Evolutionary conservation across 1,284 basidiomycete species (phyloP), one percentile per base, ranked within the genome.

Genomic region (Sporisorium scitamineum): DNA sequence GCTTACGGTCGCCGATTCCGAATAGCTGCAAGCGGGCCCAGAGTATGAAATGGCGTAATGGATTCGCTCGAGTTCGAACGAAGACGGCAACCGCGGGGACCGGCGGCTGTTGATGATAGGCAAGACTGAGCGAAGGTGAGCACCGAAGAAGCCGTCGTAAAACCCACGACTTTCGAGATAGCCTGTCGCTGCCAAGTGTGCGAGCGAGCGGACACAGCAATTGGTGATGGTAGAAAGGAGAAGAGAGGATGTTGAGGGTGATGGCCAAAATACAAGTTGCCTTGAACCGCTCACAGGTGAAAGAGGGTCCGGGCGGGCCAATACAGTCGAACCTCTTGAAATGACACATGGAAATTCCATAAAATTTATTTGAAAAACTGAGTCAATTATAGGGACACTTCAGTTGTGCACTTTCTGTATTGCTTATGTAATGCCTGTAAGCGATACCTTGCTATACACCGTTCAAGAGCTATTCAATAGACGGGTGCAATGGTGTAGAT

Each of bases 111-210:
- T 2, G 24, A 22, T 20, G 34, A 11, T 4, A n/a, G 20, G 11
- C 2, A 27, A 18, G 29, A 42, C 39, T 26, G 39, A 22, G 47
- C n/a, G 29, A 24, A 18, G 16, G 20, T 45, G 39, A 39, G 24
- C 48, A 41, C 37, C 48, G 16, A 48, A 42, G 16, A 10, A 31
- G 50, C 51, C 51, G 41, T 42, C 58, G 60, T 48, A 41, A 42
- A 48, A 29, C 1, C 29, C 37, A 44, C 24, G 58, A 54, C 50
- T 42, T 29, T 52, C 24, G 47, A n/a, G 37, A 26, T 42, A 13
- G 59, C 62, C 39, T 65, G 58, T 65, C 62, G 54, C 62, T 70
- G 68, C 61, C 39, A 50, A 39, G 41, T 52, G 54, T 34, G 39
- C 39, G 13, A 34, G 5, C 57, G 62, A 61, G 58, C 44, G 59